Base-by-base conservation (phyloP, 371 early-diverging fungal genomes). In the Mortierella sp. region DNA sequence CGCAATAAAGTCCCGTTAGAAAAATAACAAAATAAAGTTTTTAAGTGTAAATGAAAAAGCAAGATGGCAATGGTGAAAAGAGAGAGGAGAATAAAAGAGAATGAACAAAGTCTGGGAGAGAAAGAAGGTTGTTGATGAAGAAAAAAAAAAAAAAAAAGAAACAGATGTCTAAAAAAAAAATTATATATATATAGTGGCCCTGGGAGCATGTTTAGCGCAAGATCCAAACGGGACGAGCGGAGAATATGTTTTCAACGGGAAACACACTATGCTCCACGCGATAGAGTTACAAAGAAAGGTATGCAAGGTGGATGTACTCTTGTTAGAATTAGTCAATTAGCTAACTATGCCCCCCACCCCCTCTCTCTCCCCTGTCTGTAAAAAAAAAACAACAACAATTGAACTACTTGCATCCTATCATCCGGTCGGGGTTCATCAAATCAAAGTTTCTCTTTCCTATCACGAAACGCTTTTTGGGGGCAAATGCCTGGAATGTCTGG, bases 1-100 rank as follows among this genome's bases (percentile, higher is more conserved):
- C 61, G 42, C 47, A 37, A 57, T 31, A 43, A 37, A 47, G 49
- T 57, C 57, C 57, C 59, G 49, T 45, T 23, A 35, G 29, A 31
- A 43, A 32, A 19, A 32, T 45, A 42, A 63, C 12, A 56, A 62
- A 15, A 28, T 32, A 63, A 42, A 63, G 1, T 37, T 37, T 37
- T 37, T 37, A 8, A 8, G 40, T 37, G 8, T 23, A 58, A 55
- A 32, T 35, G 55, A 60, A 28, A 61, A 61, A 29, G 40, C 26
- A n/a, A 23, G 28, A 17, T 6, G 26, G 17, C 49, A n/a, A 29
- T 43, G 62, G 26, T 5, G 9, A 22, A n/a, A 22, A 47, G 19
- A 17, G 6, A n/a, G 22, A 31, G 32, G 26, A 8, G 34, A 37
- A 28, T 54, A 10, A 23, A 29, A 35, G 15, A 26, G 23, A n/a